A percentile compares a stretch with the other conserved stretches of the same genome.
phyloP scores from a whole-genome alignment of 2,329 filamentous ascomycete genomes.

The Biscogniauxia sp. region DNA sequence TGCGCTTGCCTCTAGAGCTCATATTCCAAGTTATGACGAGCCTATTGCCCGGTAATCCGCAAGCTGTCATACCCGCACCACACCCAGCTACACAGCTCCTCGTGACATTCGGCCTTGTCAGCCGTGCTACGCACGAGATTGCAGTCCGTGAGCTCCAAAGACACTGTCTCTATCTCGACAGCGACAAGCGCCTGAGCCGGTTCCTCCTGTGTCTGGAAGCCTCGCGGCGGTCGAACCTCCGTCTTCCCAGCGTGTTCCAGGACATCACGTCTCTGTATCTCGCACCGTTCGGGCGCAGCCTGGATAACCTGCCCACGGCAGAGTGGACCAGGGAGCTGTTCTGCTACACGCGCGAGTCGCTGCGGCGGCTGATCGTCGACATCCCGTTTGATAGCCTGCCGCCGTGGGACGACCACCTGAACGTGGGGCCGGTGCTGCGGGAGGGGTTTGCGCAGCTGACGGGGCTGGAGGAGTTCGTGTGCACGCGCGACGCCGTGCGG shows the following conservation, averaged over 20 bases:
- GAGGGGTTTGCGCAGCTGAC: conserved; percentile 44
- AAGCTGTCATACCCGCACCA: conserved; percentile 34
- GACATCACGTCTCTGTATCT: conserved; percentile 42
- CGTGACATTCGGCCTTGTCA: conserved; percentile 43
- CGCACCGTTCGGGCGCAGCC: conserved; percentile 34
- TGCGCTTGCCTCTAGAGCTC: conserved; percentile 7
- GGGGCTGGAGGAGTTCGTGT: conserved; percentile 47
- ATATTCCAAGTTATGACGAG: conserved; percentile 7
- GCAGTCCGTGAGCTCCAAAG: conserved; percentile 43
- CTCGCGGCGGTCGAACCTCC: conserved; percentile 29
- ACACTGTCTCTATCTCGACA: conserved; percentile 45
- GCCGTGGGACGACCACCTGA: conserved; percentile 41
- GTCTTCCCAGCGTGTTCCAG: conserved; percentile 23
- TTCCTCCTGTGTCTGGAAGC: conserved; percentile 30
- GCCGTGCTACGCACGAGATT: conserved; percentile 38
- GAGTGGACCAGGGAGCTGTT: conserved; percentile 43
- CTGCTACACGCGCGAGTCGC: conserved; percentile 36
- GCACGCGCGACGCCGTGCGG: conserved; percentile 36
- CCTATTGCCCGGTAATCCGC: conserved; percentile 6
- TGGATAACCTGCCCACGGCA: conserved; percentile 41
- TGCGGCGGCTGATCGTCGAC: conserved; percentile 46
- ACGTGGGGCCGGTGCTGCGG: conserved; percentile 39
- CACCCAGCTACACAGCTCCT: conserved; percentile 43
- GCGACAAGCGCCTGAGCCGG: conserved; percentile 33
- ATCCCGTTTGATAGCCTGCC: conserved; percentile 46